Evolutionary conservation across 345 rosid species (phyloP).

Genomic region (Populus simonii): DNA sequence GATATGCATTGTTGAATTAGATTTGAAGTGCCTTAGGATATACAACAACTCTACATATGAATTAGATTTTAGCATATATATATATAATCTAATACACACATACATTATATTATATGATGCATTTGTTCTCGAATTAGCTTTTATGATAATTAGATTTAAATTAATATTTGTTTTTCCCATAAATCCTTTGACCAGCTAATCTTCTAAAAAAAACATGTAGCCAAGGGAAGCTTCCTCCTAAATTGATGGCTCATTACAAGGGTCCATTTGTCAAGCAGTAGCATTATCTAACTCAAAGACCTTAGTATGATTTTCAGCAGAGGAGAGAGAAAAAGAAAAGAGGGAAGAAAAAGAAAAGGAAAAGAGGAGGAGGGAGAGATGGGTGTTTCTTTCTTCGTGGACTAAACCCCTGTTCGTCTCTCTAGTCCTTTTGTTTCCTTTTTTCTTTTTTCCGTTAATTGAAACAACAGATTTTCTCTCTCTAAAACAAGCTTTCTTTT

Average conservation of each 20-base stretch:
- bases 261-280: background rate
- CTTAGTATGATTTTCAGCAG: background rate
- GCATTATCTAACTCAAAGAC: background rate
- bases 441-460: background rate
- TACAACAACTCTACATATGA: too few relatives aligned
- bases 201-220: background rate
- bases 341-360: background rate
- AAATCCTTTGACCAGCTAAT: too few relatives aligned
- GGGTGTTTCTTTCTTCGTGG: background rate
- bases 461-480: background rate
- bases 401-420: background rate
- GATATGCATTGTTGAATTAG: too few relatives aligned
- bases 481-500: slow-evolving; percentile 2
- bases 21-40: too few relatives aligned
- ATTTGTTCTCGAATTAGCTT: too few relatives aligned
- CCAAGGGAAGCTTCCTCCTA: background rate
- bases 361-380: background rate
- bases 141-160: too few relatives aligned
- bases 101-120: too few relatives aligned
- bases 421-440: background rate
- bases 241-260: background rate
- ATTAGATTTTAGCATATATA: too few relatives aligned
- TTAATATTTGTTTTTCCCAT: too few relatives aligned
- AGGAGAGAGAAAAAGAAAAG: too few relatives aligned
- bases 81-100: too few relatives aligned